Evolutionary conservation across 2,329 filamentous ascomycete genomes (phyloP).

Genomic region (Pseudogymnoascus sp.): DNA sequence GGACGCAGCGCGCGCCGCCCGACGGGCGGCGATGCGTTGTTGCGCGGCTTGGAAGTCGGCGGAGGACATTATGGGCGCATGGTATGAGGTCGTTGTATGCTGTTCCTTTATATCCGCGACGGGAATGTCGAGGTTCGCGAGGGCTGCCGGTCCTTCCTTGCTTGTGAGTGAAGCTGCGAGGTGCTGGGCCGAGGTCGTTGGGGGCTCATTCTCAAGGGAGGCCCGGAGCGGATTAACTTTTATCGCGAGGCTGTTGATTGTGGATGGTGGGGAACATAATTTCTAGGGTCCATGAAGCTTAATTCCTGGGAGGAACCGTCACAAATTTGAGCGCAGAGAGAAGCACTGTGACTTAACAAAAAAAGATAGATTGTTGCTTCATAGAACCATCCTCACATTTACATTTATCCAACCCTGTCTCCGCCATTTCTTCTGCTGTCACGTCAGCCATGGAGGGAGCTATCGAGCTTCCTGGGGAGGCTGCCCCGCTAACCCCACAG

Average conservation of each 20-base stretch:
- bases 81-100: not conserved
- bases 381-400: not conserved
- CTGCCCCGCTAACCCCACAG: conserved; percentile 57
- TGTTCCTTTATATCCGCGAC: not conserved
- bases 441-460: conserved; percentile 53
- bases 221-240: conserved; percentile 2
- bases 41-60: conserved; percentile 74
- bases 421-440: not conserved
- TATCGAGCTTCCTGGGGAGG: conserved; percentile 76
- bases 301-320: not conserved
- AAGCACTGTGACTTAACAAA: not conserved
- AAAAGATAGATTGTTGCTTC: not conserved
- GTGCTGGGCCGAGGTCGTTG: not conserved
- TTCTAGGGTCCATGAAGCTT: conserved; percentile 1
- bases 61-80: conserved; percentile 23
- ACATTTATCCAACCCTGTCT: not conserved
- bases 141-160: not conserved
- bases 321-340: not conserved
- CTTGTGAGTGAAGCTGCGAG: not conserved
- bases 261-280: conserved; percentile 7
- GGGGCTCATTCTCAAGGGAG: not conserved
- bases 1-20: conserved; percentile 64
- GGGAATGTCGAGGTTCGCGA: not conserved
- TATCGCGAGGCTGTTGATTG: conserved; percentile 2
- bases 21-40: conserved; percentile 73